Base-by-base conservation (phyloP, 2,329 filamentous ascomycete species). In the Bimuria novae-zelandiae region DNA sequence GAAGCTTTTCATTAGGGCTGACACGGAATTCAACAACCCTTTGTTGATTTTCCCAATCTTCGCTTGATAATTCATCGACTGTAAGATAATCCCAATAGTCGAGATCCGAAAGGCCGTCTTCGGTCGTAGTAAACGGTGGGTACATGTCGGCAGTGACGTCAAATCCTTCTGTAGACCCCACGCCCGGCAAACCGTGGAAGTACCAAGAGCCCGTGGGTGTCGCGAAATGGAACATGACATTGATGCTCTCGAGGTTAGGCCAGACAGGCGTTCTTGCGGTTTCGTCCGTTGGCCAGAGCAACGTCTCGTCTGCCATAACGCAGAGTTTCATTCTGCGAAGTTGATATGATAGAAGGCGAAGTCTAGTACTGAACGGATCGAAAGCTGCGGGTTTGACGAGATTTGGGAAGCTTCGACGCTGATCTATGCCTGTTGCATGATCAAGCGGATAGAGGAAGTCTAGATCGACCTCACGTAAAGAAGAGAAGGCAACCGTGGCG, bases 1-100 rank as follows among this genome's bases (percentile, higher is more conserved):
- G 23, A 2, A 21, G 44, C 7, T 41, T 22, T 11, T 63, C 47
- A 16, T 57, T 55, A 10, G 62, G 60, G 14, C 7, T 14, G 6
- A 40, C 37, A 25, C 37, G 37, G 4, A n/a, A 5, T 25, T 8
- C 19, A 17, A 25, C 4, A 25, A 5, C 19, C 14, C 11, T 7
- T n/a, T n/a, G n/a, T n/a, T n/a, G n/a, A n/a, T n/a, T n/a, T n/a
- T n/a, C n/a, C n/a, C n/a, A n/a, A n/a, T n/a, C n/a, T n/a, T n/a
- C n/a, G n/a, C n/a, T n/a, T n/a, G n/a, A 12, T 6, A 40, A 40
- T 10, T 3, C 21, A 3, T 40, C 16, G 19, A 8, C 8, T 5
- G 7, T 22, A 12, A 3, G 5, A 35, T 19, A 2, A 60, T 49
- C 12, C 55, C 55, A 27, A 60, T 57, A n/a, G 6, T 3, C 21